Conservation (phyloP, 208 protist genomes). For the Herpetomonas samuelpessoai region DNA sequence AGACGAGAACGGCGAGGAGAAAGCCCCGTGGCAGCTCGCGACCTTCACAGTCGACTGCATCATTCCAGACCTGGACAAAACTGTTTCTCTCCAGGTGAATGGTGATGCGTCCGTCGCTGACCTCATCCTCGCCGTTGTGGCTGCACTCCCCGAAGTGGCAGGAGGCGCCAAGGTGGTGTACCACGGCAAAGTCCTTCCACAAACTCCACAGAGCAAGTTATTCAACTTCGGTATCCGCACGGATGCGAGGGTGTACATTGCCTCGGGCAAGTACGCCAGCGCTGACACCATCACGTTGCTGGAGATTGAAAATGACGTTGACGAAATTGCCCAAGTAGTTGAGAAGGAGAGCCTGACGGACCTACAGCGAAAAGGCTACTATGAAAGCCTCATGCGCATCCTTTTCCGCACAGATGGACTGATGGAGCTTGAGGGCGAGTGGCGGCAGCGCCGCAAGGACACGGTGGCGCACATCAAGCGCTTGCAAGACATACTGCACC, state of each 20-base stretch:
- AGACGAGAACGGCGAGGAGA: no score
- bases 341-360: constrained; percentile 20
- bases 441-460: constrained; percentile 50
- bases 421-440: constrained; percentile 60
- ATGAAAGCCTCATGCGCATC: constrained; percentile 85
- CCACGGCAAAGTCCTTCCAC: constrained; percentile 50
- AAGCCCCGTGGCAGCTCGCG: constrained; percentile 18
- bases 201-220: constrained; percentile 29
- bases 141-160: constrained; percentile 22
- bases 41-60: constrained; percentile 37
- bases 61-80: constrained; percentile 37
- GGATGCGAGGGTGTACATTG: constrained; percentile 54
- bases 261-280: constrained; percentile 42
- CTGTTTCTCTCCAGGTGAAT: constrained; percentile 31
- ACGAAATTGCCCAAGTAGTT: constrained; percentile 27
- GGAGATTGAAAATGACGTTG: constrained; percentile 58
- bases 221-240: constrained; percentile 51
- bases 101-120: constrained; percentile 56
- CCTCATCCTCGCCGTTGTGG: constrained; percentile 27
- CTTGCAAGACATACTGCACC: constrained; percentile 61
- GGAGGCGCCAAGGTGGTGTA: constrained; percentile 47
- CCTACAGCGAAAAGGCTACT: constrained; percentile 59
- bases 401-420: constrained; percentile 72
- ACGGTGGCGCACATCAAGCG: constrained; percentile 48
- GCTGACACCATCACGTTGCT: constrained; percentile 52